Base-by-base conservation (phyloP, 768 basidiomycete species). In the Termitomyces sp. region DNA sequence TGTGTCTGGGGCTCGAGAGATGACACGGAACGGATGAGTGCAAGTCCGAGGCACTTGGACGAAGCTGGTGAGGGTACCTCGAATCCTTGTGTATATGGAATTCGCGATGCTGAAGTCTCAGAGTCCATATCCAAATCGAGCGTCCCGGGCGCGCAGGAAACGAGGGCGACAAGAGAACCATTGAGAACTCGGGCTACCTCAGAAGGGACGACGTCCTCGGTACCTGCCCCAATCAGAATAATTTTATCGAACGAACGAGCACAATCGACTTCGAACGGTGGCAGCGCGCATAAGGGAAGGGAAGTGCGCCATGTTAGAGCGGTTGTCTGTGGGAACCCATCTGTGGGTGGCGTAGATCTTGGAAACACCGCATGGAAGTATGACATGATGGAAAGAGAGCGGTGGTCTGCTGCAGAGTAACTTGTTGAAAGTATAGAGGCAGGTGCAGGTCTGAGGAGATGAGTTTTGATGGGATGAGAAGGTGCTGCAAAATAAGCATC, bases 101-200 rank as follows among this genome's bases (percentile, higher is more conserved):
- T 64, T 31, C 37, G 53, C 17, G 11, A 47, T 31, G 30, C n/a
- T 33, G 37, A 35, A 15, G 21, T n/a, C 10, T 30, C n/a, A 23
- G 45, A 15, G 31, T 50, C 58, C 33, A 57, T 15, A 41, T 67
- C 67, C 3, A 54, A 28, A 17, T 78, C 75, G 21, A 78, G 54
- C 0, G 77, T 66, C 1, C 73, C 78, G 5, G 74, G 70, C 9
- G 81, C 78, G 55, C 72, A 80, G 8, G 72, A 73, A 8, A 94
- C 78, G 11, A 98, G 78, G 0, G 81, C 94, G 3, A 97, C 89
- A 35, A 98, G 62, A 1, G 86, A 84, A 0, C 89, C 89, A 56
- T 92, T 93, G 35, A 98, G 73, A 0, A 91, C 91, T 4, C 82
- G 73, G 2, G 66, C 70, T 2, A 96, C 67, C 64, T 98, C 93